These are phyloP conservation scores for Ceratocystis harringtonii DNA, from an alignment of 2,329 filamentous ascomycete genomes.

Conservation along the genomic window DNA sequence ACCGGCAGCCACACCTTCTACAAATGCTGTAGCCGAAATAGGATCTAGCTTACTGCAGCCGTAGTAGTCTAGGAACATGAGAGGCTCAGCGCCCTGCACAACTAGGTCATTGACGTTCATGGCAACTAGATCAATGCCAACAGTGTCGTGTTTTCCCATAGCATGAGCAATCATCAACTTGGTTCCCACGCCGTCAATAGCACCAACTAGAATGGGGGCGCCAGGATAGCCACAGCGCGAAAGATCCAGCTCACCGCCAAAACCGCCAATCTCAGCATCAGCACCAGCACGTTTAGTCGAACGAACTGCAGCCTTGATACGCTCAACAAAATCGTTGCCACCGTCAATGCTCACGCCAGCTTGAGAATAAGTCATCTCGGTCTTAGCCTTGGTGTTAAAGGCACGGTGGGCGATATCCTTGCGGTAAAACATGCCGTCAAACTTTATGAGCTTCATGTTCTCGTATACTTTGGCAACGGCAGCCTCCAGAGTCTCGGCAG, in stretches of 20 bases:
- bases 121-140: slow-evolving; percentile 90
- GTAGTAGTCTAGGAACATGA: slow-evolving; percentile 97
- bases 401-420: slow-evolving; percentile 81
- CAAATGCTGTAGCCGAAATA: slow-evolving; percentile 64
- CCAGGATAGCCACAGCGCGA: slow-evolving; percentile 40
- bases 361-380: slow-evolving; percentile 68
- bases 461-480: slow-evolving; percentile 81
- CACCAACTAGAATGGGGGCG: slow-evolving; percentile 73
- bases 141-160: slow-evolving; percentile 80
- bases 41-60: slow-evolving; percentile 80
- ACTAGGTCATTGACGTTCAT: slow-evolving; percentile 99
- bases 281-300: slow-evolving; percentile 75
- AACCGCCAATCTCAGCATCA: slow-evolving; percentile 87
- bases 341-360: slow-evolving; percentile 91
- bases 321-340: slow-evolving; percentile 80
- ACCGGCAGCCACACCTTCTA: slow-evolving; percentile 76
- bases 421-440: slow-evolving; percentile 80
- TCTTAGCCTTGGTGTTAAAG: slow-evolving; percentile 33
- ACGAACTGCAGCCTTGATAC: slow-evolving; percentile 80
- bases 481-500: slow-evolving; percentile 53
- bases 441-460: slow-evolving; percentile 58
- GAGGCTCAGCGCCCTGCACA: slow-evolving; percentile 83
- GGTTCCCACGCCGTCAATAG: slow-evolving; percentile 91
- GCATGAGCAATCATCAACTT: slow-evolving; percentile 93
- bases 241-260: slow-evolving; percentile 76